Conservation (phyloP, 108 stramenopile species). For the Cyclostephanos invisitatus region DNA sequence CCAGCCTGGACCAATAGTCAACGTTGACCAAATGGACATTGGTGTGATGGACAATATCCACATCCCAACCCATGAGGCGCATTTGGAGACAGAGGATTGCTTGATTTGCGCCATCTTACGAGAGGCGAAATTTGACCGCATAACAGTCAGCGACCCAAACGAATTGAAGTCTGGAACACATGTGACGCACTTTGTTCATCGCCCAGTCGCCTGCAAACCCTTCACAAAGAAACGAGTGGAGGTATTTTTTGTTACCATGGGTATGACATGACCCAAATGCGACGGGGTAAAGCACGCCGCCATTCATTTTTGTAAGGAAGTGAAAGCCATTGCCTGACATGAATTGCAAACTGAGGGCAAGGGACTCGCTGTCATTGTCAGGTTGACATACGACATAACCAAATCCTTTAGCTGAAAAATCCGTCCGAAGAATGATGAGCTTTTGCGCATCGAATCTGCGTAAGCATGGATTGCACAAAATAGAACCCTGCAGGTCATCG, state of each 20-base stretch:
- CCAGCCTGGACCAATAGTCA: slow-evolving; percentile 7
- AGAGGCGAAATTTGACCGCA: not conserved
- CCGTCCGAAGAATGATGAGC: too few relatives aligned
- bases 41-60: too few relatives aligned
- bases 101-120: slow-evolving; percentile 17
- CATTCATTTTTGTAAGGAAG: not conserved
- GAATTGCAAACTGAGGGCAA: not conserved
- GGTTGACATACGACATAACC: slow-evolving; percentile 3
- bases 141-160: too few relatives aligned
- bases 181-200: too few relatives aligned
- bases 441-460: too few relatives aligned
- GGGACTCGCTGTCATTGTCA: not conserved
- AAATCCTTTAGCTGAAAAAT: too few relatives aligned
- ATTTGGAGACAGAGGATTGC: too few relatives aligned
- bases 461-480: too few relatives aligned
- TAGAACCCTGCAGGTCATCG: not conserved
- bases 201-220: too few relatives aligned
- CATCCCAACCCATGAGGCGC: too few relatives aligned
- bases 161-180: not conserved
- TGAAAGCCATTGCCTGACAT: slow-evolving; percentile 5
- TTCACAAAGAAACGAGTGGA: too few relatives aligned
- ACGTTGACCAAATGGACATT: too few relatives aligned
- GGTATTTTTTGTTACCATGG: slow-evolving; percentile 1
- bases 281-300: not conserved
- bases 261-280: slow-evolving; percentile 2